These are phyloP conservation scores for Suillus luteus DNA, from an alignment of 768 basidiomycete species.

Conservation along the genomic window DNA sequence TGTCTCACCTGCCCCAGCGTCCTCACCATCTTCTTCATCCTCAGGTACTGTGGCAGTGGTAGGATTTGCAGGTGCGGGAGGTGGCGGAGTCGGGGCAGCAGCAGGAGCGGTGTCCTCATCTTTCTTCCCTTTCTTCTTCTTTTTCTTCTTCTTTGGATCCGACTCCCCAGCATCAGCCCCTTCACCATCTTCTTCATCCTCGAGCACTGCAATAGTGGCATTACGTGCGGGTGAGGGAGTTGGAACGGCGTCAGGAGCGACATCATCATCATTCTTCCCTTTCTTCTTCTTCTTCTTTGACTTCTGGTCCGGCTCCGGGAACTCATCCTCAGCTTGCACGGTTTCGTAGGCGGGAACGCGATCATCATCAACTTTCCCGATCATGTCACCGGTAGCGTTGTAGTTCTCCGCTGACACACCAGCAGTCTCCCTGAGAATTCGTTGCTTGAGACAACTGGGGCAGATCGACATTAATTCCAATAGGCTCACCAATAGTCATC, in stretches of 20 bases:
- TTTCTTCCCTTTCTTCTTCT: slow-evolving; percentile 80
- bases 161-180: slow-evolving; percentile 54
- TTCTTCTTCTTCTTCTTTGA: slow-evolving; percentile 56
- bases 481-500: slow-evolving; percentile 75
- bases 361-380: slow-evolving; percentile 47
- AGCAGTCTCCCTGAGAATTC: slow-evolving; percentile 56
- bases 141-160: slow-evolving; percentile 75
- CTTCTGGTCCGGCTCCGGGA: slow-evolving; percentile 9
- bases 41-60: slow-evolving; percentile 37
- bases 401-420: slow-evolving; percentile 57
- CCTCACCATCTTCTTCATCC: slow-evolving; percentile 70
- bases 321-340: slow-evolving; percentile 42
- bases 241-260: slow-evolving; percentile 31
- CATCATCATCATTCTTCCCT: slow-evolving; percentile 56
- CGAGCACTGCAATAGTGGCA: slow-evolving; percentile 35
- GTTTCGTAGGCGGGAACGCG: slow-evolving; percentile 36
- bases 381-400: slow-evolving; percentile 30
- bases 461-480: slow-evolving; percentile 16
- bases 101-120: slow-evolving; percentile 66
- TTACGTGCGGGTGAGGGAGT: slow-evolving; percentile 35
- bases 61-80: slow-evolving; percentile 32
- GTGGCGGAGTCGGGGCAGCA: slow-evolving; percentile 34
- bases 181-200: slow-evolving; percentile 68
- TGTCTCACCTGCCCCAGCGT: slow-evolving; percentile 49
- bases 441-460: slow-evolving; percentile 18